Evolutionary conservation across 306 rosid genomes (phyloP).

Genomic region (Fragaria iinumae): DNA sequence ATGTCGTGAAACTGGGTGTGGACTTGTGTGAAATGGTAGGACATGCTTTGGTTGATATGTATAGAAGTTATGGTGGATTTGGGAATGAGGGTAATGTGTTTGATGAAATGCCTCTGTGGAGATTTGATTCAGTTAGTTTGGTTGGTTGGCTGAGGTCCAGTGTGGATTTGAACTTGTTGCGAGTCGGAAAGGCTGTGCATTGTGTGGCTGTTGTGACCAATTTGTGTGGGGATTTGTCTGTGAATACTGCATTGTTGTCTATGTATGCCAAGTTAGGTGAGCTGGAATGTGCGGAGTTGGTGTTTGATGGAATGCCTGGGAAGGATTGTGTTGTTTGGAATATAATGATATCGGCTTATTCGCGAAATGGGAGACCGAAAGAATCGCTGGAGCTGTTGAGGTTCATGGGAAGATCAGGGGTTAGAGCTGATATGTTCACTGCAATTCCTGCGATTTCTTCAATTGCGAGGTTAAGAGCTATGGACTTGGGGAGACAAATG

Average conservation of each 20-base stretch:
- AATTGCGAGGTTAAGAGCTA: slow-evolving; percentile 36
- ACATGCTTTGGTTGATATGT: slow-evolving; percentile 38
- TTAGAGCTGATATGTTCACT: slow-evolving; percentile 67
- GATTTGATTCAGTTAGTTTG: slow-evolving; percentile 28
- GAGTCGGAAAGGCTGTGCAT: slow-evolving; percentile 49
- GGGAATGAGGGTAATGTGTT: slow-evolving; percentile 22
- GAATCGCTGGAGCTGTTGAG: slow-evolving; percentile 50
- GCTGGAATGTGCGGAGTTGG: slow-evolving; percentile 38
- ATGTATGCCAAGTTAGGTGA: slow-evolving; percentile 61
- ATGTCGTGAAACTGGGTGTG: slow-evolving; percentile 57
- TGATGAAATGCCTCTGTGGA: slow-evolving; percentile 16
- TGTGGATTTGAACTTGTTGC: slow-evolving; percentile 44
- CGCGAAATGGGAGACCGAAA: slow-evolving; percentile 31
- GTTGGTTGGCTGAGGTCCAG: slow-evolving; percentile 44
- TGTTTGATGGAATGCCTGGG: slow-evolving; percentile 63
- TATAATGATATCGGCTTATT: slow-evolving; percentile 58
- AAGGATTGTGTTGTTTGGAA: slow-evolving; percentile 78
- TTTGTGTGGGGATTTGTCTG: slow-evolving; percentile 45
- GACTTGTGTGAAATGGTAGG: slow-evolving; percentile 44
- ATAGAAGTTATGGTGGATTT: slow-evolving; percentile 21
- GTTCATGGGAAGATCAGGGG: slow-evolving; percentile 51
- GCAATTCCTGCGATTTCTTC: slow-evolving; percentile 70
- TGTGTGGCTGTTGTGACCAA: slow-evolving; percentile 42
- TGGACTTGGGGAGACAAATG: slow-evolving; percentile 57
- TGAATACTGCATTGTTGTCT: slow-evolving; percentile 66